phyloP scores from a whole-genome alignment of 2,329 filamentous ascomycete species.

The Amauroascus verrucosus region DNA sequence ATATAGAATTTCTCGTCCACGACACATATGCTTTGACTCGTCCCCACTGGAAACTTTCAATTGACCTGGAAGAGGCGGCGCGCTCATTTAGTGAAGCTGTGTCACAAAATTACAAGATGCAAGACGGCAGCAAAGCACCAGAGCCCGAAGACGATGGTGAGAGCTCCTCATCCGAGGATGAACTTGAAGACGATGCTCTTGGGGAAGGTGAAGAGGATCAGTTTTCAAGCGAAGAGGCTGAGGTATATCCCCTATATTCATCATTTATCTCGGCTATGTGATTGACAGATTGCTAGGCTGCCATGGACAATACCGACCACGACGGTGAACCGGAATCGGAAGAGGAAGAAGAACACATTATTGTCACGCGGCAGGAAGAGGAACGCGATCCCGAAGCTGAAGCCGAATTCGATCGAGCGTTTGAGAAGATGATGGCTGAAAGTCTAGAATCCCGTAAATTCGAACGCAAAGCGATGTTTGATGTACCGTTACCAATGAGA shows the following conservation, averaged over 20 bases:
- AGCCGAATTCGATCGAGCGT: slow-evolving; percentile 94
- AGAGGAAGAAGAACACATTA: slow-evolving; percentile 76
- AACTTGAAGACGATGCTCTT: slow-evolving; percentile 50
- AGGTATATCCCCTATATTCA: slow-evolving; percentile 22
- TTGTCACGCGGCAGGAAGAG: slow-evolving; percentile 84
- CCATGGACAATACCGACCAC: slow-evolving; percentile 38
- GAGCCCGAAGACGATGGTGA: slow-evolving; percentile 66
- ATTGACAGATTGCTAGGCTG: slow-evolving; percentile 18
- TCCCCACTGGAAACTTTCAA: slow-evolving; percentile 84
- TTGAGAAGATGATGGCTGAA: slow-evolving; percentile 97
- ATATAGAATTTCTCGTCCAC: slow-evolving; percentile 92
- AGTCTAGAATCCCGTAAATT: slow-evolving; percentile 93
- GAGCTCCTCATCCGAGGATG: slow-evolving; percentile 65
- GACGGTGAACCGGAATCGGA: slow-evolving; percentile 45
- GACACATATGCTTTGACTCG: slow-evolving; percentile 77
- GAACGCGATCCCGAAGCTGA: slow-evolving; percentile 86
- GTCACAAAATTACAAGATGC: slow-evolving; percentile 74
- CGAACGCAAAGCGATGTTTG: slow-evolving; percentile 86
- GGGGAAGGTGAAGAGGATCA: slow-evolving; percentile 48
- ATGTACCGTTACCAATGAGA: slow-evolving; percentile 92
- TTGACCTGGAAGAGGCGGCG: slow-evolving; percentile 70
- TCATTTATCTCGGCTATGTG: neutral
- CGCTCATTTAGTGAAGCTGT: slow-evolving; percentile 80
- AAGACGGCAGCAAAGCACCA: slow-evolving; percentile 56
- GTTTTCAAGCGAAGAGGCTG: slow-evolving; percentile 42